phyloP scores from a whole-genome alignment of 495 filamentous ascomycete species.

The Penicillium bovifimosum region DNA sequence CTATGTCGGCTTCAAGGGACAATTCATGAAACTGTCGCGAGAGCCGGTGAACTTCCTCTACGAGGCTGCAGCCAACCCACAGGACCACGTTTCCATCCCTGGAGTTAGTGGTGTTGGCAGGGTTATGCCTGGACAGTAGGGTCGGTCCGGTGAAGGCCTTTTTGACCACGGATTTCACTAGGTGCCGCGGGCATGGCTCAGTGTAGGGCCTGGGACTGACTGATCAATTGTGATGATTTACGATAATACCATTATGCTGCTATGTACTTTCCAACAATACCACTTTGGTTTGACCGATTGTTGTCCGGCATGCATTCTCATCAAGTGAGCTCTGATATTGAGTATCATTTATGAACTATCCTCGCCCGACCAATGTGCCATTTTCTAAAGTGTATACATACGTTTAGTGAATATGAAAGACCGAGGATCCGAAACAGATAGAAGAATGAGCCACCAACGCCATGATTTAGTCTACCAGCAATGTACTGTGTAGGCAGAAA shows the following conservation, averaged over 20 bases:
- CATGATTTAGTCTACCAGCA: conserved; percentile 6
- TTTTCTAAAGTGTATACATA: conserved; percentile 2
- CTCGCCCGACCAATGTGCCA: not conserved
- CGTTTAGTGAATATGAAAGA: conserved; percentile 11
- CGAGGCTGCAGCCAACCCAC: conserved; percentile 88
- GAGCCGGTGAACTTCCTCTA: conserved; percentile 84
- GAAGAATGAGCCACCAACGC: conserved; percentile 22
- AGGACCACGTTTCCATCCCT: conserved; percentile 62
- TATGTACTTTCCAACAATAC: not conserved
- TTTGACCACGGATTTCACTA: not conserved
- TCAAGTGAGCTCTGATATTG: not conserved
- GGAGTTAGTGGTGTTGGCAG: conserved; percentile 39
- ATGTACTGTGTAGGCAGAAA: not conserved
- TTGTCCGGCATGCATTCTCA: not conserved
- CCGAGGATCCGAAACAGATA: conserved; percentile 3
- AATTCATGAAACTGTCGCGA: conserved; percentile 78
- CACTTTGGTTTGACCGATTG: not conserved
- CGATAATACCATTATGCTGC: not conserved
- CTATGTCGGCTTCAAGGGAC: conserved; percentile 89
- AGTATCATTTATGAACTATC: not conserved
- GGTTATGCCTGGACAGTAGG: conserved; percentile 38
- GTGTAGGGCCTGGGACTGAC: not conserved
- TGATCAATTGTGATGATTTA: not conserved
- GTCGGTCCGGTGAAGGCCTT: not conserved
- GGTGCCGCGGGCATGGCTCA: not conserved